Conservation (phyloP, 495 filamentous ascomycete genomes). For the Rhizodiscina lignyota region DNA sequence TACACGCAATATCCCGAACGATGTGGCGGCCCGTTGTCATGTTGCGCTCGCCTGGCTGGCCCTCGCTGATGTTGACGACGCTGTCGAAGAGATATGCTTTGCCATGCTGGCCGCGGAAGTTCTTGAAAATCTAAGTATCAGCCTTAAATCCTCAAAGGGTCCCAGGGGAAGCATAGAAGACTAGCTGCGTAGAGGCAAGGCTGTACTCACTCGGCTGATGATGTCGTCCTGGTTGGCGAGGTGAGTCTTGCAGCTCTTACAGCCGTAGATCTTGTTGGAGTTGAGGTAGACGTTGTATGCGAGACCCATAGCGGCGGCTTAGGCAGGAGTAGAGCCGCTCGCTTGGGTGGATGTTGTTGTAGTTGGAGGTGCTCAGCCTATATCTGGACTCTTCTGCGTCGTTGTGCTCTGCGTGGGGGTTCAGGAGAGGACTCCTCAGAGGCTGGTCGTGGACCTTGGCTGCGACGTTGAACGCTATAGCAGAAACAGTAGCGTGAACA, state of each 20-base stretch:
- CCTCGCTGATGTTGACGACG: conserved; percentile 75
- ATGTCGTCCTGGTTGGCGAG: conserved; percentile 91
- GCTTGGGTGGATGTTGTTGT: too few relatives aligned
- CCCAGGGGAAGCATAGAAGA: conserved; percentile 1
- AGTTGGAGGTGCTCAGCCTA: too few relatives aligned
- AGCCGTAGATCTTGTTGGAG: conserved; percentile 80
- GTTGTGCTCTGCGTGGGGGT: too few relatives aligned
- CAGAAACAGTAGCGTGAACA: too few relatives aligned
- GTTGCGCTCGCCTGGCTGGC: conserved; percentile 75
- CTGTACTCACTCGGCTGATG: conserved; percentile 60
- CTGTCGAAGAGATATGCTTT: conserved; percentile 93
- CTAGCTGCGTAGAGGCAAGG: not conserved
- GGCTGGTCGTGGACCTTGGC: too few relatives aligned
- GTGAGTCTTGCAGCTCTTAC: conserved; percentile 91
- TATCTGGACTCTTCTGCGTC: too few relatives aligned
- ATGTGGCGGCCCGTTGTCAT: conserved; percentile 98
- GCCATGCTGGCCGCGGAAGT: conserved; percentile 95
- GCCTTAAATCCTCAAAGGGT: conserved; percentile 1
- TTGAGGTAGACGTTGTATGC: conserved; percentile 92
- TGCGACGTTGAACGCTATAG: too few relatives aligned
- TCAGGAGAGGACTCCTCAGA: too few relatives aligned
- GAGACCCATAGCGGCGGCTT: conserved; percentile 54
- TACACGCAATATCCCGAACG: conserved; percentile 80
- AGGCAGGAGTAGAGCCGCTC: too few relatives aligned
- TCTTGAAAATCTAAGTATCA: conserved; percentile 34